Evolutionary conservation across 1,139 yeast genomes (phyloP).

Genomic region (Saccharomyces hybrid): DNA sequence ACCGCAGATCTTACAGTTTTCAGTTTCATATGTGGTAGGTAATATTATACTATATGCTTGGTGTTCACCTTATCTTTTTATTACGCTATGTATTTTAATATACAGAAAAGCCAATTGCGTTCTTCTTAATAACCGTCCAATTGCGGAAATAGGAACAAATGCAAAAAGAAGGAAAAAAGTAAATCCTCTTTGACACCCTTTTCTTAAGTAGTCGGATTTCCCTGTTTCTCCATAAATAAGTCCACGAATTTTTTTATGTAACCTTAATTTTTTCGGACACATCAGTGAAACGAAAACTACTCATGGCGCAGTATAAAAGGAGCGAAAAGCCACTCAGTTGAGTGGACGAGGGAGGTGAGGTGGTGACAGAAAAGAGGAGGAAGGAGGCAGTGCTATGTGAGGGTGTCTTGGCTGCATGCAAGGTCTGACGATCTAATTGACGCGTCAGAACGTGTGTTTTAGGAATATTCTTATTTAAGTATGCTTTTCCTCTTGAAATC

Average conservation of each 20-base stretch:
- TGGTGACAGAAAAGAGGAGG: not conserved
- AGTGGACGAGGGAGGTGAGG: not conserved
- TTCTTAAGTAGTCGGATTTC: not conserved
- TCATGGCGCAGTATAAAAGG: not conserved
- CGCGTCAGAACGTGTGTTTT: not conserved
- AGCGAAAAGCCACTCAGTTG: not conserved
- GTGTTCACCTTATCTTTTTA: not conserved
- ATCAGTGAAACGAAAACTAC: not conserved
- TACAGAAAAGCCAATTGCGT: not conserved
- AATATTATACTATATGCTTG: not conserved
- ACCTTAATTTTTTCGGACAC: not conserved
- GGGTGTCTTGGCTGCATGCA: not conserved
- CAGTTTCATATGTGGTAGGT: not conserved
- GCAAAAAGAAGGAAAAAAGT: not conserved
- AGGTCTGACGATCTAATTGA: not conserved
- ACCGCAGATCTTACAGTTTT: not conserved
- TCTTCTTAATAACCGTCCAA: not conserved
- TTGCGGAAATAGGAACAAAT: not conserved
- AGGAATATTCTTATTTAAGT: not conserved
- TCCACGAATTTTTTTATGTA: not conserved
- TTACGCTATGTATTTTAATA: not conserved
- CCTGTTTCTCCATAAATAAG: not conserved
- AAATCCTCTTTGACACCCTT: not conserved
- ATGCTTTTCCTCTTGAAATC: not conserved
- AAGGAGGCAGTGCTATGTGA: not conserved